These are phyloP conservation scores for Acephala macrosclerotiorum DNA, from an alignment of 2,329 filamentous ascomycete genomes.

Conservation along the genomic window DNA sequence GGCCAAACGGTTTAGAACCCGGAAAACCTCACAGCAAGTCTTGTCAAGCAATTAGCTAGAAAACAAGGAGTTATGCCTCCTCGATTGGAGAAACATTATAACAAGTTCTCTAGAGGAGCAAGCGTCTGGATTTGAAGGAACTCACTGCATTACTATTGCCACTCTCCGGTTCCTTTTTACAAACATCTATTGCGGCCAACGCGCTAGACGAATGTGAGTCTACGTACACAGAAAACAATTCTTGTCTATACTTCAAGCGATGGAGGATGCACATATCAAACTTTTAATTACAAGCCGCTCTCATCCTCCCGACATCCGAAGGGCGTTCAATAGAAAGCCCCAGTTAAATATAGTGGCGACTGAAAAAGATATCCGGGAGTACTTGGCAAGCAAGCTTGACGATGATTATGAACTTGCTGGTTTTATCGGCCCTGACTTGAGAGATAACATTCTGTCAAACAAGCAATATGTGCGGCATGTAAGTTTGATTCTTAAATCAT, in stretches of 20 bases:
- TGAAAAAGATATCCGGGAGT: neutral
- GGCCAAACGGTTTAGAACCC: neutral
- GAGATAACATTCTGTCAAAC: constrained; percentile 1
- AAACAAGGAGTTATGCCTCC: neutral
- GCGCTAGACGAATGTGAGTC: constrained; percentile 5
- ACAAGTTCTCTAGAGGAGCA: neutral
- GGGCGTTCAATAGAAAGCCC: neutral
- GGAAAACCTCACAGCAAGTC: neutral
- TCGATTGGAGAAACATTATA: neutral
- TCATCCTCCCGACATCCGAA: neutral
- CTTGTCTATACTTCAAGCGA: neutral
- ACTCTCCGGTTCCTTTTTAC: neutral
- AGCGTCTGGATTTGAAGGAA: neutral
- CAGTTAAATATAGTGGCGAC: neutral
- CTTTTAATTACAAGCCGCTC: constrained; percentile 1
- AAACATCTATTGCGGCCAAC: neutral
- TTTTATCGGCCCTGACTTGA: neutral
- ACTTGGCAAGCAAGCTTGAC: neutral
- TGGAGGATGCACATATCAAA: neutral
- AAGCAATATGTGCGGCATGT: neutral
- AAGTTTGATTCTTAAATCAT: neutral
- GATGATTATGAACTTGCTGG: neutral
- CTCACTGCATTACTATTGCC: neutral
- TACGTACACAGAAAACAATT: neutral
- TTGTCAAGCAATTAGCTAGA: neutral